phyloP scores from a whole-genome alignment of 805 yeast species.

The Candida parachauliodes region DNA sequence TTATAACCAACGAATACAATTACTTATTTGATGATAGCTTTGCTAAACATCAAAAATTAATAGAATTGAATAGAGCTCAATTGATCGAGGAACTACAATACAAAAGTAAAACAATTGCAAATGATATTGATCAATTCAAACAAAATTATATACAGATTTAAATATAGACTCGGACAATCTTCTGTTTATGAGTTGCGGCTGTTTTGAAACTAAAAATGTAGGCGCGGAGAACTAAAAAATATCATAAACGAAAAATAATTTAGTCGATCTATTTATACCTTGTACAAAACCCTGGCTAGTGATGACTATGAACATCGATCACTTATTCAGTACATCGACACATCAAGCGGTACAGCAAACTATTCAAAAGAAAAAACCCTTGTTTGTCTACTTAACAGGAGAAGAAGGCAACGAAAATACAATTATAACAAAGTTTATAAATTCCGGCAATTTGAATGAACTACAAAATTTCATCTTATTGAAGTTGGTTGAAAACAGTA shows the following conservation, averaged over 20 bases:
- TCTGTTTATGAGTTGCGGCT: no score
- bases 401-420: slow-evolving; percentile 10
- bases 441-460: neutral
- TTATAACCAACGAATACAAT: slow-evolving; percentile 19
- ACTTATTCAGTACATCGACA: slow-evolving; percentile 18
- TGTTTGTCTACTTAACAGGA: slow-evolving; percentile 21
- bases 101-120: slow-evolving; percentile 9
- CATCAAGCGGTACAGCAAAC: slow-evolving; percentile 21
- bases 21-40: slow-evolving; percentile 8
- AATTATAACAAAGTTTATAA: slow-evolving; percentile 12
- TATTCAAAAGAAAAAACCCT: slow-evolving; percentile 15
- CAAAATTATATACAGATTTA: slow-evolving; percentile 12
- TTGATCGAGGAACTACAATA: slow-evolving; percentile 9
- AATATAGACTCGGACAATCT: no score
- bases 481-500: slow-evolving; percentile 14
- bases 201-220: neutral
- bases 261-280: no score
- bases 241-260: no score
- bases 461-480: slow-evolving; percentile 16
- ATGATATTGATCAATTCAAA: slow-evolving; percentile 15
- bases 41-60: slow-evolving; percentile 4
- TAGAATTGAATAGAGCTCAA: neutral
- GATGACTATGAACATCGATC: neutral
- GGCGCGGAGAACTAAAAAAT: slow-evolving; percentile 5
- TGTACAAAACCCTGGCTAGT: no score